phyloP scores from a whole-genome alignment of 768 basidiomycete genomes.

The Termitomyces sp. region DNA sequence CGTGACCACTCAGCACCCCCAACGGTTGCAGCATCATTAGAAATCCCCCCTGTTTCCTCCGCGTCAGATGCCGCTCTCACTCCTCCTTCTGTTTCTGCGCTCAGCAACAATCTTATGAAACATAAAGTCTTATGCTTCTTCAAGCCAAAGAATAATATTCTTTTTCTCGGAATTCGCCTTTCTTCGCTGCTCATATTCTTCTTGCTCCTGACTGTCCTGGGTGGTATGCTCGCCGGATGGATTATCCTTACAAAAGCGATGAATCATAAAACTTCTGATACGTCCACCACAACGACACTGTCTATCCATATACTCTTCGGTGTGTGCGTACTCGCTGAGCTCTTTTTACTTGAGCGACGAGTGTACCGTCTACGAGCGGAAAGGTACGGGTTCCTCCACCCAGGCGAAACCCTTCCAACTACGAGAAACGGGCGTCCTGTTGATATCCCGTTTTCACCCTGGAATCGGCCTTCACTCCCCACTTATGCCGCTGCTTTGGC shows the following conservation, averaged over 20 bases:
- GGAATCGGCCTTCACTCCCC: conserved; percentile 66
- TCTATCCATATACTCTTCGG: conserved; percentile 64
- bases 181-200: conserved; percentile 36
- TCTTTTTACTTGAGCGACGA: conserved; percentile 60
- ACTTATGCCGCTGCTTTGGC: conserved; percentile 69
- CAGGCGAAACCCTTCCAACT: conserved; percentile 49
- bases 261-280: not conserved
- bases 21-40: conserved; percentile 10
- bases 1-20: conserved; percentile 19
- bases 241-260: conserved; percentile 30
- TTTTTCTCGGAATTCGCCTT: conserved; percentile 38
- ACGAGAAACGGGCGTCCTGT: conserved; percentile 22
- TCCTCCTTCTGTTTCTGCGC: conserved; percentile 14
- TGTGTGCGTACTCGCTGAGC: conserved; percentile 42
- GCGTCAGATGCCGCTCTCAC: conserved; percentile 11
- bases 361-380: conserved; percentile 65
- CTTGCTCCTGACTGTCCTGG: conserved; percentile 35
- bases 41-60: conserved; percentile 9
- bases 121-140: conserved; percentile 32
- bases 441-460: conserved; percentile 51
- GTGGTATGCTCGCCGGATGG: conserved; percentile 53
- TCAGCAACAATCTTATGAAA: conserved; percentile 21
- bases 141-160: conserved; percentile 30
- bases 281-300: conserved; percentile 28
- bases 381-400: conserved; percentile 52